These are phyloP conservation scores for Atkinsonella texensis DNA, from an alignment of 2,329 filamentous ascomycete species.

Conservation along the genomic window DNA sequence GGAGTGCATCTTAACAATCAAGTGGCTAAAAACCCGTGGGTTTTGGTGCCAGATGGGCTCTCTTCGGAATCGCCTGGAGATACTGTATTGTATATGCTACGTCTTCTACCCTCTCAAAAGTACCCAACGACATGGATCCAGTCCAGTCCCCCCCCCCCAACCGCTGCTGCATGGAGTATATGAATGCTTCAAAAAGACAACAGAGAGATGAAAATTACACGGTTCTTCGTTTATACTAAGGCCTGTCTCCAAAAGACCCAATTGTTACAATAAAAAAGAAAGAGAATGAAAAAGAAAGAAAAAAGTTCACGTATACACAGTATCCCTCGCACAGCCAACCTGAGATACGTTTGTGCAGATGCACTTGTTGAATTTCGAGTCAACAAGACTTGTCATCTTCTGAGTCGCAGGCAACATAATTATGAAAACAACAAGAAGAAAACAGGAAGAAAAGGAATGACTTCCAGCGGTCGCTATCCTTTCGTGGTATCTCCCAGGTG, in stretches of 20 bases:
- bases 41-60: no score
- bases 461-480: not conserved
- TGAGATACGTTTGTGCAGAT: not conserved
- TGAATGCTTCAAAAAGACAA: not conserved
- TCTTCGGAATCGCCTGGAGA: no score
- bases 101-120: not conserved
- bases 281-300: no score
- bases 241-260: not conserved
- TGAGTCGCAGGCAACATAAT: not conserved
- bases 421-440: not conserved
- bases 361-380: not conserved
- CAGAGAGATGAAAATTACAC: not conserved
- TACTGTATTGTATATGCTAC: not conserved
- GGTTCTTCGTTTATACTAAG: not conserved
- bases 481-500: slow-evolving; percentile 1
- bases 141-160: not conserved
- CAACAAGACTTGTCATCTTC: not conserved
- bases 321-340: not conserved
- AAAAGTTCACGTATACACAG: not conserved
- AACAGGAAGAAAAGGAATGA: not conserved
- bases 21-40: no score
- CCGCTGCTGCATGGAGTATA: not conserved
- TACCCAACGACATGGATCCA: not conserved
- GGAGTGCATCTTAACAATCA: no score
- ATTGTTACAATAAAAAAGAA: not conserved